These are phyloP conservation scores for Graphilbum ipis-grandicollis DNA, from an alignment of 2,329 filamentous ascomycete genomes.

Conservation along the genomic window DNA sequence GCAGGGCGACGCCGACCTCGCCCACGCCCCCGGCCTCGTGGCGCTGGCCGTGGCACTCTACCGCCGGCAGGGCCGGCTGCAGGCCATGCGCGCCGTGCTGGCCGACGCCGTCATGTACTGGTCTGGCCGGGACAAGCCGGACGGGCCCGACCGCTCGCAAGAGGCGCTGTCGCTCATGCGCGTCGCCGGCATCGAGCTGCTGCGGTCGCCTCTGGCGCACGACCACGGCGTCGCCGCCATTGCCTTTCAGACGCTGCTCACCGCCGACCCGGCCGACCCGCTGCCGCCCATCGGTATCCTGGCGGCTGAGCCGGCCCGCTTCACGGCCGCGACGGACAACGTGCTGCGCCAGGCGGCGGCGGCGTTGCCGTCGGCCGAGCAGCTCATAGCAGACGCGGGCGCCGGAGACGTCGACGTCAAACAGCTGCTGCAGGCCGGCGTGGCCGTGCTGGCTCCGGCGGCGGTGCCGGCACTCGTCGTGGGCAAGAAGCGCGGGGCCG, in stretches of 20 bases:
- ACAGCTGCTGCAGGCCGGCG: conserved; percentile 47
- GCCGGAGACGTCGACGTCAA: conserved; percentile 35
- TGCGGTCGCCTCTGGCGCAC: conserved; percentile 52
- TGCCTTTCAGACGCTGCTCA: conserved; percentile 60
- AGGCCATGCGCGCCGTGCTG: conserved; percentile 55
- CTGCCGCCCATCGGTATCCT: conserved; percentile 69
- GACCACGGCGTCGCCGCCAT: conserved; percentile 55
- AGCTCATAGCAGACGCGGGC: conserved; percentile 28
- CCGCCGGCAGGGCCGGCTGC: conserved; percentile 53
- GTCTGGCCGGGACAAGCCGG: conserved; percentile 30
- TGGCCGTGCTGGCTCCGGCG: conserved; percentile 30
- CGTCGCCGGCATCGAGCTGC: conserved; percentile 67
- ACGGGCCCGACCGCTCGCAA: not conserved
- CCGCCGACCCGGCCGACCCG: conserved; percentile 47
- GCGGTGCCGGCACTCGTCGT: conserved; percentile 19
- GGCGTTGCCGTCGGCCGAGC: conserved; percentile 24
- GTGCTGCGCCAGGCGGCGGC: conserved; percentile 1
- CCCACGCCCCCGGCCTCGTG: conserved; percentile 65
- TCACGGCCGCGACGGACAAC: conserved; percentile 33
- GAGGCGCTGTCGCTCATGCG: conserved; percentile 49
- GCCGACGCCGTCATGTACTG: conserved; percentile 69
- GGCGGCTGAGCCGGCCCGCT: conserved; percentile 25
- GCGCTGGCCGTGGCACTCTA: conserved; percentile 69
- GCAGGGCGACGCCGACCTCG: conserved; percentile 26
- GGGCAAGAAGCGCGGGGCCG: conserved; percentile 23